Conservation (phyloP, 2,329 filamentous ascomycete species). For the Hypomyces perniciosus region DNA sequence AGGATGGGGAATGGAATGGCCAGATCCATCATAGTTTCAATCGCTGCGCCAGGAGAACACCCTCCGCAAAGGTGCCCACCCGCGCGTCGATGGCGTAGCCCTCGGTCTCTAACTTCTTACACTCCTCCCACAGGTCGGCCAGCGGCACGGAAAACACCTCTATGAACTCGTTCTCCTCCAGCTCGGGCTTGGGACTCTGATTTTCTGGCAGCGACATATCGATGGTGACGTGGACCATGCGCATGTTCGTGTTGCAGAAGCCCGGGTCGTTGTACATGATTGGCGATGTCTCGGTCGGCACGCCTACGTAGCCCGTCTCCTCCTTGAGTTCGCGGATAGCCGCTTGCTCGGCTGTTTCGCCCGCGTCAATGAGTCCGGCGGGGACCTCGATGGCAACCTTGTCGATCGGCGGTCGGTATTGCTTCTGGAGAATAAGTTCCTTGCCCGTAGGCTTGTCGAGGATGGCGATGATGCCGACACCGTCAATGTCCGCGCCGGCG, state of each 20-base stretch:
- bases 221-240: slow-evolving; percentile 67
- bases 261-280: slow-evolving; percentile 63
- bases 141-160: slow-evolving; percentile 69
- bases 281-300: slow-evolving; percentile 50
- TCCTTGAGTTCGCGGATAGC: slow-evolving; percentile 60
- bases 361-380: slow-evolving; percentile 57
- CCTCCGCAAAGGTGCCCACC: slow-evolving; percentile 71
- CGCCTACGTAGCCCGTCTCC: slow-evolving; percentile 60
- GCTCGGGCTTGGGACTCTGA: slow-evolving; percentile 58
- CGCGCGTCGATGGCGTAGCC: slow-evolving; percentile 76
- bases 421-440: slow-evolving; percentile 59
- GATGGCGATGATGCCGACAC: slow-evolving; percentile 67
- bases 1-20: not conserved
- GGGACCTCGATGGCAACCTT: slow-evolving; percentile 58
- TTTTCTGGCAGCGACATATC: slow-evolving; percentile 66
- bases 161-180: slow-evolving; percentile 79
- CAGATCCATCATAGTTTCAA: slow-evolving; percentile 34
- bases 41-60: slow-evolving; percentile 64
- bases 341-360: slow-evolving; percentile 55
- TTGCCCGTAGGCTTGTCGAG: slow-evolving; percentile 48
- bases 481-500: slow-evolving; percentile 56
- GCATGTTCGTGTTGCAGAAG: slow-evolving; percentile 61
- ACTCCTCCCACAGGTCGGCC: slow-evolving; percentile 57
- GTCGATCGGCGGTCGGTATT: slow-evolving; percentile 58
- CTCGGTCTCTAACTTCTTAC: slow-evolving; percentile 58